Evolutionary conservation across 2,329 filamentous ascomycete genomes (phyloP), one percentile per base, ranked within the genome.

Genomic region (Microdochium paspali): DNA sequence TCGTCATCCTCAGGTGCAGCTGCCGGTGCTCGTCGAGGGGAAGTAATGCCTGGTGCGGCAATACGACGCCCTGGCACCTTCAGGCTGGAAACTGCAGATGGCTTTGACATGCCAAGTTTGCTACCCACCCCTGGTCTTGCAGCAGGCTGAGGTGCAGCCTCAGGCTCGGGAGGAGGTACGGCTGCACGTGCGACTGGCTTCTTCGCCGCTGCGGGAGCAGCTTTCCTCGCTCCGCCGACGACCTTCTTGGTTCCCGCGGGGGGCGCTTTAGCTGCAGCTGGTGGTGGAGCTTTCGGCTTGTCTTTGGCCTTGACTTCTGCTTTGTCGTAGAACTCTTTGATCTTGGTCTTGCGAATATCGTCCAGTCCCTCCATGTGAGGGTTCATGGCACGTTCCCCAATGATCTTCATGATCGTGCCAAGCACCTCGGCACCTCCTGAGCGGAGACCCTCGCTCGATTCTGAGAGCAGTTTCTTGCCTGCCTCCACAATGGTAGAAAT

Each of bases 331-430:
- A 56, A 97, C 64, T 98, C 93, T 69, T 94, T 96, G 63, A 97
- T 87, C 66, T 96, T 98, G 52, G 76, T 86, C 70, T 95, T 97
- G 51, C 90, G 81, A 55, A 97, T 97, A 23, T 98, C 93, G 61
- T 98, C 93, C 2, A 98, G 73, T 3, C 89, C 89, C 53, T 96
- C 91, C 15, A 98, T 70, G 62, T 95, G 87, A 9, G 88, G 85
- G 40, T 86, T 89, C 93, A 98, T 98, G 46, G 87, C 87, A 49
- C 93, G 82, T 66, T 98, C 94, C 39, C 93, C 91, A 70, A 97
- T 87, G 47, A 98, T 97, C 70, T 97, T 98, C 93, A 96, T 97
- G 45, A 98, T 67, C 0, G 90, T 95, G 53, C 94, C 93, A 3
- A 98, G 72, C 28, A 93, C 83, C 65, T 98, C 93, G 13, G 90